phyloP scores from a whole-genome alignment of 139 green algal genomes.

The Zygnema circumcarinatum region DNA sequence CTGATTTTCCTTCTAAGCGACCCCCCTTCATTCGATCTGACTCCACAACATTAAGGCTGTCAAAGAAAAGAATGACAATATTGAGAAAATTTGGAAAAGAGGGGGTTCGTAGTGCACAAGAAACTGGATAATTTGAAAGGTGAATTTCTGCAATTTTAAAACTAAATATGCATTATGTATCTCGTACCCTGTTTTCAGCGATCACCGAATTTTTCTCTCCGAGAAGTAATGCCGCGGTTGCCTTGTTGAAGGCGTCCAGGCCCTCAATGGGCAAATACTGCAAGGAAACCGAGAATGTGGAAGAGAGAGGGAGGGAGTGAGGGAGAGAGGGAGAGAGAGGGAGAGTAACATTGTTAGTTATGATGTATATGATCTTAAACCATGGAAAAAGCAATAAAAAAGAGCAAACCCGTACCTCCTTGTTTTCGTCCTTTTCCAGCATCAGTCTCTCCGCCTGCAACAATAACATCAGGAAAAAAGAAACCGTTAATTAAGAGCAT shows the following conservation, averaged over 20 bases:
- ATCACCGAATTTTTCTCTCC: slow-evolving; percentile 42
- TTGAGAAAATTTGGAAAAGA: too few species aligned
- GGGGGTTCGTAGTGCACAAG: too few species aligned
- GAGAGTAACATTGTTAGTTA: too few species aligned
- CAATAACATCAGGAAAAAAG: slow-evolving; percentile 7
- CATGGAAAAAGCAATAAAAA: too few species aligned
- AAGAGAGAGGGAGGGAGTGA: too few species aligned
- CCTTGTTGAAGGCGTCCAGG: slow-evolving; percentile 80
- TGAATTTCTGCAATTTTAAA: neutral
- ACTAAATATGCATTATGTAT: neutral
- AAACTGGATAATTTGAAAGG: too few species aligned
- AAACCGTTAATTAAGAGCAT: neutral
- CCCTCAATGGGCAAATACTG: slow-evolving; percentile 96
- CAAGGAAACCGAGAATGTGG: slow-evolving; percentile 7
- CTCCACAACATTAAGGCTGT: too few species aligned
- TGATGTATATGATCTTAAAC: too few species aligned
- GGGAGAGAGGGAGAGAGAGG: neutral
- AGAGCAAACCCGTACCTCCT: slow-evolving; percentile 57
- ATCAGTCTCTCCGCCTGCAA: slow-evolving; percentile 89
- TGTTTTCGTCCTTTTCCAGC: slow-evolving; percentile 81
- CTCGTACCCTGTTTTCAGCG: slow-evolving; percentile 29
- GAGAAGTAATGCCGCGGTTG: slow-evolving; percentile 40
- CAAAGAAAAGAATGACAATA: too few species aligned
- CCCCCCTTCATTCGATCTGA: too few species aligned
- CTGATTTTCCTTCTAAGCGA: too few species aligned